These are phyloP conservation scores for Eutreptiella sp. DNA, from an alignment of 208 protist genomes.

Conservation along the genomic window DNA sequence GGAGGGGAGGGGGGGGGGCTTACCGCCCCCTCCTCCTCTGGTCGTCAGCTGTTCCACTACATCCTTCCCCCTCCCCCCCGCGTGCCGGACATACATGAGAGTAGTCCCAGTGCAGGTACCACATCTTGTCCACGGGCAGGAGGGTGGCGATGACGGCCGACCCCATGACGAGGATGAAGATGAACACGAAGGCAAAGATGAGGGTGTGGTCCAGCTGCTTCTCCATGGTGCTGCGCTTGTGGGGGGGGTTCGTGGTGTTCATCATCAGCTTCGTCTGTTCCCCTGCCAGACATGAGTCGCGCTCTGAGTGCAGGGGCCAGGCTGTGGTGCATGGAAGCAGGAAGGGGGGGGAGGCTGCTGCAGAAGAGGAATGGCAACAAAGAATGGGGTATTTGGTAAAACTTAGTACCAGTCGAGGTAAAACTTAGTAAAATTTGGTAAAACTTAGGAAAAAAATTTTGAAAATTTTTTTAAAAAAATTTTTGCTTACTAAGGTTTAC, in stretches of 20 bases:
- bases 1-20: too few species aligned
- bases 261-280: constrained; percentile 51
- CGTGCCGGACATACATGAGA: too few species aligned
- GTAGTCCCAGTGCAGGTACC: constrained; percentile 30
- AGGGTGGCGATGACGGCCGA: constrained; percentile 1
- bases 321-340: neutral
- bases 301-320: neutral
- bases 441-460: too few species aligned
- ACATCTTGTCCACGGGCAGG: neutral
- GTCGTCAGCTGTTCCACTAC: too few species aligned
- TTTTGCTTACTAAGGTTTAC: too few species aligned
- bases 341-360: neutral
- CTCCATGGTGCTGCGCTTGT: constrained; percentile 44
- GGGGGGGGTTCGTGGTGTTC: constrained; percentile 32
- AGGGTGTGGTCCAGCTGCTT: constrained; percentile 40
- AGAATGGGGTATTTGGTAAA: too few species aligned
- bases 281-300: constrained; percentile 14
- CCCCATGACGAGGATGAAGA: constrained; percentile 34
- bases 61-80: neutral
- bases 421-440: too few species aligned
- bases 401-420: too few species aligned
- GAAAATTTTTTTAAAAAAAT: too few species aligned
- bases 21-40: too few species aligned
- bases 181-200: constrained; percentile 44
- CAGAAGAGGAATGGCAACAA: too few species aligned